Conservation (phyloP, 176 grass and related monocot species). For the Bolboschoenus planiculmis region DNA sequence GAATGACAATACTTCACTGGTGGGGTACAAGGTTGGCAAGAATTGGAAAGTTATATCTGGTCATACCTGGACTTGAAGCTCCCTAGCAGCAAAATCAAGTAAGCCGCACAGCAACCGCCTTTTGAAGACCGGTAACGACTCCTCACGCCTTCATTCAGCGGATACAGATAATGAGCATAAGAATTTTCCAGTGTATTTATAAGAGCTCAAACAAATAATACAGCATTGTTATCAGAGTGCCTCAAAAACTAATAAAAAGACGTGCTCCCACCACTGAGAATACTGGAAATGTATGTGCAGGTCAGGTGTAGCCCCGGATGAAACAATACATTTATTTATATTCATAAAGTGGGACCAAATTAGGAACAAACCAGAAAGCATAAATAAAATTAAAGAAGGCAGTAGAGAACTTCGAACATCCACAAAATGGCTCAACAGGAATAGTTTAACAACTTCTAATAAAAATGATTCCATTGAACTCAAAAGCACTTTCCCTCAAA, state of each 20-base stretch:
- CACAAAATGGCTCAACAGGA: not conserved
- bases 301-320: not conserved
- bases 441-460: not conserved
- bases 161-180: slow-evolving; percentile 14
- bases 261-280: not conserved
- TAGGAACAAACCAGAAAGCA: not conserved
- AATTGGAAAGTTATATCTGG: not conserved
- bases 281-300: not conserved
- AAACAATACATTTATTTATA: not conserved
- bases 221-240: not conserved
- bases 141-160: slow-evolving; percentile 71
- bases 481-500: not conserved
- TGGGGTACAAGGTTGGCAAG: slow-evolving; percentile 14
- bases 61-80: slow-evolving; percentile 90
- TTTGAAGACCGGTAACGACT: slow-evolving; percentile 89
- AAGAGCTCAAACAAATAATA: not conserved
- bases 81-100: slow-evolving; percentile 93
- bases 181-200: not conserved
- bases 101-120: slow-evolving; percentile 73
- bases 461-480: not conserved
- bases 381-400: not conserved
- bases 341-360: not conserved
- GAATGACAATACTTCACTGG: not conserved
- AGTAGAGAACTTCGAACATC: not conserved
- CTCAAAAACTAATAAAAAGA: not conserved